phyloP scores from a whole-genome alignment of 164 flowering plant species.

The Chloranthus sessilifolius region DNA sequence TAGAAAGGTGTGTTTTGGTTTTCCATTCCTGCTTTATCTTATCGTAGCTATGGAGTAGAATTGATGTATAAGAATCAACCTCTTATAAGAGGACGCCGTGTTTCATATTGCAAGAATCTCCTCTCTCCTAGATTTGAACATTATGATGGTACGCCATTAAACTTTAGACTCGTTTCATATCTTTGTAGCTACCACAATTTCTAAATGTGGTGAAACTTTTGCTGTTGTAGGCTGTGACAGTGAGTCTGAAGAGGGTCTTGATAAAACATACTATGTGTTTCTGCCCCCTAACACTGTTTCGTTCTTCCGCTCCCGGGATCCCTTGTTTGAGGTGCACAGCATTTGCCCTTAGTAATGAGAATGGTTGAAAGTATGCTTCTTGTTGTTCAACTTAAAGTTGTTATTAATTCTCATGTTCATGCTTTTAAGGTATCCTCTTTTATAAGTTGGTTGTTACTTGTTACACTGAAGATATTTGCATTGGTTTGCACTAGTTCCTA shows the following conservation, averaged over 20 bases:
- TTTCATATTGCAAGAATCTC: slow-evolving; percentile 97
- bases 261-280: slow-evolving; percentile 90
- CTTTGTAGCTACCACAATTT: not conserved
- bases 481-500: too few relatives aligned
- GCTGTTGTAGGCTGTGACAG: slow-evolving; percentile 39
- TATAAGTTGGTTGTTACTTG: too few relatives aligned
- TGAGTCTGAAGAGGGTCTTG: slow-evolving; percentile 70
- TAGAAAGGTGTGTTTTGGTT: slow-evolving; percentile 44
- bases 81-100: slow-evolving; percentile 89
- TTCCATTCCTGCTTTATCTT: slow-evolving; percentile 25
- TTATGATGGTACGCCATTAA: slow-evolving; percentile 50
- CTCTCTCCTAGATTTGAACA: slow-evolving; percentile 94
- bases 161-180: slow-evolving; percentile 2
- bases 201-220: slow-evolving; percentile 3
- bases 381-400: slow-evolving; percentile 74
- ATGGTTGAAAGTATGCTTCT: slow-evolving; percentile 98
- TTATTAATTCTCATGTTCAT: slow-evolving; percentile 68
- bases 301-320: slow-evolving; percentile 93
- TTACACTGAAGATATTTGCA: too few relatives aligned
- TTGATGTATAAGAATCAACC: slow-evolving; percentile 75
- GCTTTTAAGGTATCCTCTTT: slow-evolving; percentile 62
- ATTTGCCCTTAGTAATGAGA: slow-evolving; percentile 93
- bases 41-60: slow-evolving; percentile 84
- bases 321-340: slow-evolving; percentile 94
- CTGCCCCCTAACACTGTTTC: slow-evolving; percentile 91